Evolutionary conservation across 2,329 filamentous ascomycete species (phyloP).

Genomic region (Calonectria pauciramosa): DNA sequence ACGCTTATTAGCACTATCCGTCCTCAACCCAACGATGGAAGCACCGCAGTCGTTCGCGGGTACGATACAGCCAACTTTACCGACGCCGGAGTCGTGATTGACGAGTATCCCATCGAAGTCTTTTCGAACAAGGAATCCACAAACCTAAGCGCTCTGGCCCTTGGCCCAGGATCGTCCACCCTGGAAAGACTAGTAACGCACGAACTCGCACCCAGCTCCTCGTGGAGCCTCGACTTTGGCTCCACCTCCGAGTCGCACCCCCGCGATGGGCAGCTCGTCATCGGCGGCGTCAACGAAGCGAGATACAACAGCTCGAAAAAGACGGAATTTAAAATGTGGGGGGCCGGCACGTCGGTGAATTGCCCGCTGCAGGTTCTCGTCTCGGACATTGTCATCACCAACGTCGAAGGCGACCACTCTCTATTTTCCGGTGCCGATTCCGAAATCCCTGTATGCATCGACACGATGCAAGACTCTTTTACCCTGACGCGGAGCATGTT

Average conservation of each 20-base stretch:
- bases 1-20: constrained; percentile 2
- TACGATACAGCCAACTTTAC: constrained; percentile 25
- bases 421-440: constrained; percentile 18
- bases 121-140: constrained; percentile 11
- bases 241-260: constrained; percentile 20
- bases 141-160: constrained; percentile 20
- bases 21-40: constrained; percentile 11
- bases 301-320: constrained; percentile 5
- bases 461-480: constrained; percentile 25
- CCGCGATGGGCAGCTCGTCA: constrained; percentile 21
- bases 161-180: constrained; percentile 13
- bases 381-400: constrained; percentile 20
- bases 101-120: constrained; percentile 19
- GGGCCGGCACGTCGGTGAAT: constrained; percentile 17
- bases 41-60: constrained; percentile 11
- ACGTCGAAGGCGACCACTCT: constrained; percentile 20
- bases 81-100: neutral
- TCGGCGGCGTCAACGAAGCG: constrained; percentile 24
- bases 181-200: neutral
- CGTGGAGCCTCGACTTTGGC: constrained; percentile 20
- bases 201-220: constrained; percentile 3
- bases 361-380: constrained; percentile 23
- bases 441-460: constrained; percentile 22
- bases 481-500: constrained; percentile 25
- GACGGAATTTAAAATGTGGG: constrained; percentile 26